Evolutionary conservation across 2,329 filamentous ascomycete species (phyloP).

Genomic region (Pseudopyrenochaeta lycopersici): DNA sequence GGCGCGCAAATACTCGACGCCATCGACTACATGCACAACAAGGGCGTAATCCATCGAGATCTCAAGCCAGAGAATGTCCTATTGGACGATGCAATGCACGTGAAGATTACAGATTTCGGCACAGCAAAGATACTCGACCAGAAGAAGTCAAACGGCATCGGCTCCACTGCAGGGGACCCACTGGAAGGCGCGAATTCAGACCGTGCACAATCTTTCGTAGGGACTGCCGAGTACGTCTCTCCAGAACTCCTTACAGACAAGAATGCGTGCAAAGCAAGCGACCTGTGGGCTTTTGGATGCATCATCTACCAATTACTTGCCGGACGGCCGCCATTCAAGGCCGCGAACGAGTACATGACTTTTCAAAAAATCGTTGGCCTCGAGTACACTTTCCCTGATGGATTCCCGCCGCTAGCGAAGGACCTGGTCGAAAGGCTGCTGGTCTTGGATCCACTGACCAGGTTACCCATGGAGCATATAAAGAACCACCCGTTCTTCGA

Average conservation of each 20-base stretch:
- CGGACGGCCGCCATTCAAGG: slow-evolving; percentile 98
- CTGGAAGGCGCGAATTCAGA: slow-evolving; percentile 70
- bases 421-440: slow-evolving; percentile 91
- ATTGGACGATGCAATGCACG: slow-evolving; percentile 92
- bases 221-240: slow-evolving; percentile 97
- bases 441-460: slow-evolving; percentile 83
- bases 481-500: slow-evolving; percentile 97
- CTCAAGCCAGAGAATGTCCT: slow-evolving; percentile 98
- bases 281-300: slow-evolving; percentile 98
- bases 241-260: slow-evolving; percentile 97
- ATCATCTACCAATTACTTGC: slow-evolving; percentile 95
- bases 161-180: slow-evolving; percentile 56
- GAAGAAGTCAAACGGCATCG: slow-evolving; percentile 53
- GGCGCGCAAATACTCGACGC: slow-evolving; percentile 95
- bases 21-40: slow-evolving; percentile 97
- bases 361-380: slow-evolving; percentile 97
- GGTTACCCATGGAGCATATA: slow-evolving; percentile 93
- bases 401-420: slow-evolving; percentile 84
- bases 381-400: slow-evolving; percentile 90
- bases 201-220: slow-evolving; percentile 92
- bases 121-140: slow-evolving; percentile 89
- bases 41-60: slow-evolving; percentile 97
- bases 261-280: slow-evolving; percentile 95
- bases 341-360: slow-evolving; percentile 91
- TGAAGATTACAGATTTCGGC: slow-evolving; percentile 99